phyloP scores from a whole-genome alignment of 345 rosid species.

The Citropsis articulata region DNA sequence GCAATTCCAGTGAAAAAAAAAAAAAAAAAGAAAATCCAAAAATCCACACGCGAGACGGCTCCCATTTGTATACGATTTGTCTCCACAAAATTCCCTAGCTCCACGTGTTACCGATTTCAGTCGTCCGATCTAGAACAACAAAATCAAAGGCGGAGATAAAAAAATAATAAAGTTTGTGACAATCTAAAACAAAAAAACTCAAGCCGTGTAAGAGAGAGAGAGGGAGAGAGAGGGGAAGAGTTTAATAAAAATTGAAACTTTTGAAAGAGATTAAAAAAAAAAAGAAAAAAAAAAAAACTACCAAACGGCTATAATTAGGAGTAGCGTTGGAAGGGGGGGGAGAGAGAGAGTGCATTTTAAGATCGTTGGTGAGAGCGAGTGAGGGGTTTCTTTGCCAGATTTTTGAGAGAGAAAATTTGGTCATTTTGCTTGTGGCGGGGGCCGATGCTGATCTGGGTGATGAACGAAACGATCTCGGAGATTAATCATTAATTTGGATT shows the following conservation, averaged over 20 bases:
- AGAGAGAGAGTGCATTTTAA: constrained; percentile 19
- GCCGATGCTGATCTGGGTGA: constrained; percentile 22
- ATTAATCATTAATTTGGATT: neutral
- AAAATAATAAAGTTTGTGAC: neutral
- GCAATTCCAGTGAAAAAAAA: too few species aligned
- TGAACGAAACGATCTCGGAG: too few species aligned
- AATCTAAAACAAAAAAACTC: neutral
- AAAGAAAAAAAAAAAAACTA: constrained; percentile 5
- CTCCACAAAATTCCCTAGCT: neutral
- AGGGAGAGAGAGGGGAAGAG: neutral
- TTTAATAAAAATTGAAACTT: too few species aligned
- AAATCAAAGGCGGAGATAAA: neutral
- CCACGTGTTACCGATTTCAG: neutral
- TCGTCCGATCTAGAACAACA: neutral
- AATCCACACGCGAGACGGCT: neutral
- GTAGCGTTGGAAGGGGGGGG: constrained; percentile 24
- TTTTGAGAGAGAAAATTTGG: constrained; percentile 6
- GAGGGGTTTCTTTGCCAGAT: constrained; percentile 16
- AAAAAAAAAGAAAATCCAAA: too few species aligned
- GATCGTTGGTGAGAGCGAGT: constrained; percentile 17
- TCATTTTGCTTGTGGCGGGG: neutral
- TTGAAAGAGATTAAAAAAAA: constrained; percentile 27
- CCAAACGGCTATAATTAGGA: constrained; percentile 70
- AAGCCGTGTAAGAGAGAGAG: neutral
- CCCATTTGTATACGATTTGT: neutral